Base-by-base conservation (phyloP, 495 filamentous ascomycete genomes). In the Mytilinidion resinicola region DNA sequence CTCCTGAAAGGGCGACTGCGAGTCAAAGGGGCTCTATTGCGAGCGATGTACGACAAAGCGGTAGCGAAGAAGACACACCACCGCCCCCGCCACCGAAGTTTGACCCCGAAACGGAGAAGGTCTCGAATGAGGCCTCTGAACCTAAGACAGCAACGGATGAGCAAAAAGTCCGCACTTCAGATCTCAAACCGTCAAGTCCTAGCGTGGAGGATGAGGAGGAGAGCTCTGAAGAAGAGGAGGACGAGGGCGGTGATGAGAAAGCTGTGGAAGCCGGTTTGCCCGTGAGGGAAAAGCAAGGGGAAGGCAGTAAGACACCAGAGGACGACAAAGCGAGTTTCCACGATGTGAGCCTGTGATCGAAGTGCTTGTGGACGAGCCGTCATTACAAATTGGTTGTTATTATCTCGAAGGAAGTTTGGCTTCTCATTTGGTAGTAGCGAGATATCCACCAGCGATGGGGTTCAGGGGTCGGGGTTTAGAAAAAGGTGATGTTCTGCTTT, bases 121-220 rank as follows among this genome's bases (percentile, higher is more conserved):
- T 19, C 4, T 44, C 36, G 37, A 54, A 42, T 21, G 50, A 53
- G 34, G 34, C 56, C 1, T 52, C 57, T 10, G 64, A 67, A 36
- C 73, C 67, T 51, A 72, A 59, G 38, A 67, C 54, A 14, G 54
- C 64, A 58, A 63, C 75, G 9, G 77, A 79, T 1, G 82, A 85
- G 67, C 80, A 82, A 62, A 85, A 84, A 59, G 72, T 79, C 33
- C 68, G 78, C 39, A 67, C 78, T 5, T 78, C 81, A 33, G 80
- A 84, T 56, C 69, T 73, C 47, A 78, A 82, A 14, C 71, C 75
- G 17, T 73, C 79, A 53, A 77, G 73, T 34, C 75, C 78, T 53
- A 77, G 74, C 33, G 70, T 80, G 10, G 74, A 67, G 4, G 69
- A 68, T 20, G 74, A 76, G 34, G 65, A 57, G 9, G 64, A 67